Evolutionary conservation across 352 stramenopile species (phyloP).

Genomic region (Discostella stelligera): DNA sequence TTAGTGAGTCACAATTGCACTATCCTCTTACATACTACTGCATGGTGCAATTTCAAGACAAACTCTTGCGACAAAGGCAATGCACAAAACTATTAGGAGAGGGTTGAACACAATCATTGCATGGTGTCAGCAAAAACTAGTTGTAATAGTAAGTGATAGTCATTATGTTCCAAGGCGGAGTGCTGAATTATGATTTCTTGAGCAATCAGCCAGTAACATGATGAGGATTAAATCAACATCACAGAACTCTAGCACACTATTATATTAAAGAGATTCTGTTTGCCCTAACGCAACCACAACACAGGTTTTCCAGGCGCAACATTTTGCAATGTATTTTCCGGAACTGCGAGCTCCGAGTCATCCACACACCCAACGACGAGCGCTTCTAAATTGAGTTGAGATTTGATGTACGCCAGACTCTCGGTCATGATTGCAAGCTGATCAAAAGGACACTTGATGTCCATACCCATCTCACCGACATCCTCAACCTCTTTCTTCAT

Average conservation of each 20-base stretch:
- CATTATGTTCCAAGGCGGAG: too few relatives aligned
- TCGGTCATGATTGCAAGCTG: constrained; percentile 90
- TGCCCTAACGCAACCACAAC: constrained; percentile 69
- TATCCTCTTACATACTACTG: too few relatives aligned
- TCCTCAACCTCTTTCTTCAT: constrained; percentile 91
- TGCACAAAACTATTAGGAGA: too few relatives aligned
- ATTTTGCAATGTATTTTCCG: constrained; percentile 61
- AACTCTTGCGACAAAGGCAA: too few relatives aligned
- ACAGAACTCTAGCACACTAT: neutral
- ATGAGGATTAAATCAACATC: neutral
- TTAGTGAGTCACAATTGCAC: too few relatives aligned
- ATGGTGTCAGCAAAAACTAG: too few relatives aligned
- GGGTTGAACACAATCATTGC: too few relatives aligned
- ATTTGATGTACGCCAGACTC: constrained; percentile 88
- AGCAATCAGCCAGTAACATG: neutral
- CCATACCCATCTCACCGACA: constrained; percentile 89
- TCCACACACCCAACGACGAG: constrained; percentile 71
- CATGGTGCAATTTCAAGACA: too few relatives aligned
- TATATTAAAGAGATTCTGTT: neutral
- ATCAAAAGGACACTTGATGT: constrained; percentile 93
- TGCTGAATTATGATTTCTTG: too few relatives aligned
- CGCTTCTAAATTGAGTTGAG: constrained; percentile 86
- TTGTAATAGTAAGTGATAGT: too few relatives aligned
- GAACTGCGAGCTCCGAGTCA: constrained; percentile 50
- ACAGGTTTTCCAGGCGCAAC: constrained; percentile 70